Evolutionary conservation across 208 protist species (phyloP).

Genomic region (Leptomonas pyrrhocoris): DNA sequence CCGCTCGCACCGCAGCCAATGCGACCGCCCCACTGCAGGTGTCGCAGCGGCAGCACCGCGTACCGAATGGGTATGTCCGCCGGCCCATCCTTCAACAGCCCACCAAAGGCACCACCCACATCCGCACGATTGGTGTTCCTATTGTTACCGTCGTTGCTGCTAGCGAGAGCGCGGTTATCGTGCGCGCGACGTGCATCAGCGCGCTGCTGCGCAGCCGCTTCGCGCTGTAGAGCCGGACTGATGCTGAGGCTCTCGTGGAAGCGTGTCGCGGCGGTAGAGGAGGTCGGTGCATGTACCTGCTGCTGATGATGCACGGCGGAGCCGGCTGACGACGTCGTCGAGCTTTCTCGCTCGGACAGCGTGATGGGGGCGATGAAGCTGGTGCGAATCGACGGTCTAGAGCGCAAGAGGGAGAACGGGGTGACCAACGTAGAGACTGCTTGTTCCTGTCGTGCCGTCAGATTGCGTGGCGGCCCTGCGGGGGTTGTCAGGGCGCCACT

Average conservation of each 20-base stretch:
- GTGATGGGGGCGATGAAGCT: slow-evolving; percentile 39
- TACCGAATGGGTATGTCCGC: slow-evolving; percentile 40
- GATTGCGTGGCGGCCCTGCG: background rate
- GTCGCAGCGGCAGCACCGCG: slow-evolving; percentile 44
- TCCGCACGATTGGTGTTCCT: background rate
- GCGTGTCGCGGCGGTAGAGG: slow-evolving; percentile 8
- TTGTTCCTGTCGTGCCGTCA: slow-evolving; percentile 6
- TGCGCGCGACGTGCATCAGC: slow-evolving; percentile 3
- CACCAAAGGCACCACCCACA: slow-evolving; percentile 1
- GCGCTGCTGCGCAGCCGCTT: slow-evolving; percentile 19
- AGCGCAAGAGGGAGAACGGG: slow-evolving; percentile 25
- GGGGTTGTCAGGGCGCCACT: background rate
- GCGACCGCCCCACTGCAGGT: slow-evolving; percentile 63
- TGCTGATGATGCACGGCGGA: background rate
- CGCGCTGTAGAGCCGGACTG: slow-evolving; percentile 14
- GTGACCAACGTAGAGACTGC: slow-evolving; percentile 23
- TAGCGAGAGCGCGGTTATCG: slow-evolving; percentile 6
- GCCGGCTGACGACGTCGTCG: background rate
- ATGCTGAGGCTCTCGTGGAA: slow-evolving; percentile 32
- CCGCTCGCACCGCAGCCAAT: slow-evolving; percentile 67
- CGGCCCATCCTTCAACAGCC: slow-evolving; percentile 23
- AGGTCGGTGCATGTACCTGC: background rate
- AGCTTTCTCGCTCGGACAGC: slow-evolving; percentile 17
- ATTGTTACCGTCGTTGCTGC: background rate
- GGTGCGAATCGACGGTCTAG: slow-evolving; percentile 20